Base-by-base conservation (phyloP, 1,284 basidiomycete species). In the Trametes pubescens region DNA sequence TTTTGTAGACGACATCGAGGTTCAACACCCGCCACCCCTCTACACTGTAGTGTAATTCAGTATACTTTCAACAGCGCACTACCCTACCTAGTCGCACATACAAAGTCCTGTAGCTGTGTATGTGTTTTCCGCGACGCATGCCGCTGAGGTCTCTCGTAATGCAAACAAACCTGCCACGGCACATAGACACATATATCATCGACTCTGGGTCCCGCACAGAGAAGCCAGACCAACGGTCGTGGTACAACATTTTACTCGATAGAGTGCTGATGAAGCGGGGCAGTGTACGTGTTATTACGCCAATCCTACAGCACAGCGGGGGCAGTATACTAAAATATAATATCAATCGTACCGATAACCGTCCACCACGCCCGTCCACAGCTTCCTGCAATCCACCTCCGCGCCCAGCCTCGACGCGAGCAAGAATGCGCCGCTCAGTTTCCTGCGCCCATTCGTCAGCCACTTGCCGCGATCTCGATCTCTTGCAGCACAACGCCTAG, bases 381-480 rank as follows among this genome's bases (percentile, higher is more conserved):
- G 78, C 22, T 75, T 78, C 72, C 82, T 84, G 66, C 93, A 93
- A 73, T 94, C 86, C 21, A 99, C 88, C 1, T 81, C 83, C 16
- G 94, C 94, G 48, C 86, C 85, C 40, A 99, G 80, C 59, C 93
- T 83, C 16, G 95, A 90, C 52, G 97, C 97, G 16, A 99, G 84
- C 67, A 99, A 80, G 79, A 99, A 98, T 2, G 94, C 91, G 0
- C 97, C 96, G 69, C 94, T 96, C 67, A 99, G 76, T 84, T 99
- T 99, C 73, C 96, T 90, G 51, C 51, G 26, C 24, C 43, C 35
- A 29, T 32, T 7, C 35, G 35, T 57, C 55, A 49, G 44, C 13
- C 21, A 38, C 29, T 8, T 16, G 18, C 52, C 34, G 16, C 51
- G 11, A 29, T 16, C 21, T n/a, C 4, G 9, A 49, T 8, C 21